Base-by-base conservation (phyloP, 1,139 yeast genomes). In the Pichia sp. region DNA sequence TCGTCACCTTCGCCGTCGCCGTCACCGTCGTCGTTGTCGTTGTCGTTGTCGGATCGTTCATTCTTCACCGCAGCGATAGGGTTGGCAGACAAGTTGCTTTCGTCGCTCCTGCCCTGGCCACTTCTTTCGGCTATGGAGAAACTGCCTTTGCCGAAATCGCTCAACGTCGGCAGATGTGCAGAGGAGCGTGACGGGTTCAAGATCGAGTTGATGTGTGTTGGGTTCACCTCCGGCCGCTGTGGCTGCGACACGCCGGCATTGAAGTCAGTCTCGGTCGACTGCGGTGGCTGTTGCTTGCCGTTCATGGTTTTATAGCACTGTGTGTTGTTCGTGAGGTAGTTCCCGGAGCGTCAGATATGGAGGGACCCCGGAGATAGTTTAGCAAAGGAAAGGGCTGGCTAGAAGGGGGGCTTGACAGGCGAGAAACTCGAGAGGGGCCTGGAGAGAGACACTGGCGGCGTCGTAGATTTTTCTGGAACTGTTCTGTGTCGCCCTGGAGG, bases 151-250 rank as follows among this genome's bases (percentile, higher is more conserved):
- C 28, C 9, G 28, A 25, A 6, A n/a, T 13, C 13, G 13, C 10
- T 25, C 13, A 44, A 22, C 7, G 16, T 39, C 2, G 49, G 36
- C 21, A 50, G 25, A 19, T 39, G 21, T 9, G 31, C 22, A 7
- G 54, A 44, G 4, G 56, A 53, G 36, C 42, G 48, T 3, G 56
- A 44, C 21, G 56, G 53, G n/a, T 50, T 53, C 12, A 53, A 31
- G 4, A 50, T 10, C 16, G 50, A 50, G 6, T 46, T 47, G 4
- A 50, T 12, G 9, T 50, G 44, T 1, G 48, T 28, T 9, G 49
- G 48, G 43, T 41, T 36, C 21, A 12, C 13, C 36, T 31, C 36
- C 36, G 5, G 36, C 36, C 9, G 6, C 28, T 6, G 36, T 31
- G 36, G 4, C n/a, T 9, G 8, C 36, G 36, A 8, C n/a, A 28